Base-by-base conservation (phyloP, 352 stramenopile species). In the Phytopythium chamaehyphon region DNA sequence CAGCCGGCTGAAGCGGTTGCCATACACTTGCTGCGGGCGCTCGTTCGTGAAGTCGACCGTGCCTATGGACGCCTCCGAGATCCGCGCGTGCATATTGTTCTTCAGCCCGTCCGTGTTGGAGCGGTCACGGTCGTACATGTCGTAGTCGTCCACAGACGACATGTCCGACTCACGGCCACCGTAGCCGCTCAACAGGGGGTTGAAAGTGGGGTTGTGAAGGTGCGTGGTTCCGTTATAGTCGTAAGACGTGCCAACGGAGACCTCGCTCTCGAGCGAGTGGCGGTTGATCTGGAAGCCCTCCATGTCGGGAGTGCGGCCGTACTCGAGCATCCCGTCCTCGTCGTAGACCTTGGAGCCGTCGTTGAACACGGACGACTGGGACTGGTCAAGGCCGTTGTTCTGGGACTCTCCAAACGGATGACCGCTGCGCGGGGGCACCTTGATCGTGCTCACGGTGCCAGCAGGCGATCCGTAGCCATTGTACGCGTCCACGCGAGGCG, bases 121-220 rank as follows among this genome's bases (percentile, higher is more conserved):
- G 5, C 39, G 39, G 40, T 59, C 47, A 11, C 58, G 62, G n/a
- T 73, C 64, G 28, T 69, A 76, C 57, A 68, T 71, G 54, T 63
- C 66, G 51, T 76, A 80, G n/a, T 83, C 65, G 23, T 82, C 67
- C 47, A 86, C 69, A 24, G 71, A 84, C 11, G 77, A 88, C 39
- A 85, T 21, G 36, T 88, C 77, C 22, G 74, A 85, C 47, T 83
- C 77, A 16, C 76, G 76, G 1, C 53, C 59, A 5, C 28, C 28
- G 42, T 77, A 76, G 26, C 64, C 68, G 54, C 55, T 69, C 14
- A 69, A 45, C 9, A 72, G 60, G 6, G 68, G 68, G 3, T 69
- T 71, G 48, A 77, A 76, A n/a, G 62, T 37, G 40, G 66, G 55
- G 47, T 76, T 65, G 35, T 63, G 44, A 48, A 64, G 63, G 58